Percentiles rank a stretch among this genome's conserved stretches.
phyloP scores from a whole-genome alignment of 306 rosid genomes.

The Quercus aquifolioides region DNA sequence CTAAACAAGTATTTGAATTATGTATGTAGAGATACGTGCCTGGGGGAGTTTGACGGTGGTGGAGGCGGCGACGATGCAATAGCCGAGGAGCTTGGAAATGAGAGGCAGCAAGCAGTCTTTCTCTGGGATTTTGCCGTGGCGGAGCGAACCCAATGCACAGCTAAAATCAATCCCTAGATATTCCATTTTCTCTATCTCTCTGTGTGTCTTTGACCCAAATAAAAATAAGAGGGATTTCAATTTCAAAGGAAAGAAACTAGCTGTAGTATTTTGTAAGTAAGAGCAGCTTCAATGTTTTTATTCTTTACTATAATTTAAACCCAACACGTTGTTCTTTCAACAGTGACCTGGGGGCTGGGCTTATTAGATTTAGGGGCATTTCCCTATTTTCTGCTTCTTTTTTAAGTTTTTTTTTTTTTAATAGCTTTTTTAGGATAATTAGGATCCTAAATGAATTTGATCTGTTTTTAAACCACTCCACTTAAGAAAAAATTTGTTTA shows the following conservation, averaged over 20 bases:
- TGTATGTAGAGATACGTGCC: slow-evolving; percentile 26
- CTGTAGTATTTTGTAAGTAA: too few species aligned
- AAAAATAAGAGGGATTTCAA: not conserved
- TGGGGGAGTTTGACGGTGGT: slow-evolving; percentile 99
- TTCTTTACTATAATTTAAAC: too few species aligned
- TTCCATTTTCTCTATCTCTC: slow-evolving; percentile 13
- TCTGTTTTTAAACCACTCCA: too few species aligned
- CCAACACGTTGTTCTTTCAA: too few species aligned
- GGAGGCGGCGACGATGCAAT: slow-evolving; percentile 96
- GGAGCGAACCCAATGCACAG: slow-evolving; percentile 73
- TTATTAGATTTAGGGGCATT: too few species aligned
- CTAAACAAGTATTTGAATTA: not conserved
- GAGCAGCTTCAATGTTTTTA: too few species aligned
- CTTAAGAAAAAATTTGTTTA: too few species aligned
- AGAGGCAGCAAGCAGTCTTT: slow-evolving; percentile 91
- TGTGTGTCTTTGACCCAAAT: slow-evolving; percentile 1
- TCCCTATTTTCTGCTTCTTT: too few species aligned
- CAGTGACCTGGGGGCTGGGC: too few species aligned
- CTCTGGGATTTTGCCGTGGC: slow-evolving; percentile 66
- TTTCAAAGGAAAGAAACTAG: not conserved
- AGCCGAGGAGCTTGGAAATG: slow-evolving; percentile 92
- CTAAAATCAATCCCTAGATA: slow-evolving; percentile 57
- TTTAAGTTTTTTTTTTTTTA: not conserved
- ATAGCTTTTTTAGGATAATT: too few species aligned
- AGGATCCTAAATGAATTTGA: too few species aligned